Conservation (phyloP, 2,329 filamentous ascomycete species). For the Neofusicoccum sp. region DNA sequence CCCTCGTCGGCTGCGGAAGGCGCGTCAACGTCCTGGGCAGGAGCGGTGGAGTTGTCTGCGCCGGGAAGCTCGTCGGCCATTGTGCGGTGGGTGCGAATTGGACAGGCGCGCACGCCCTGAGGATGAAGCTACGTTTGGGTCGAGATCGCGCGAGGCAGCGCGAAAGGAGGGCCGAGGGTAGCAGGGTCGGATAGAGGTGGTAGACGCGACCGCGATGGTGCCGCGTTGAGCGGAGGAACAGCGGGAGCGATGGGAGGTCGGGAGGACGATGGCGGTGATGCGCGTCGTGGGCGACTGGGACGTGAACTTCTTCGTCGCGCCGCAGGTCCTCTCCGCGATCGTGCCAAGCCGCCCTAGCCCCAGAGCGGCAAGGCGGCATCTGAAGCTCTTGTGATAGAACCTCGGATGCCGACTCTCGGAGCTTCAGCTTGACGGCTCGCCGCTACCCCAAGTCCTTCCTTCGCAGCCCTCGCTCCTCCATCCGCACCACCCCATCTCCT, state of each 20-base stretch:
- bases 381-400: constrained; percentile 18
- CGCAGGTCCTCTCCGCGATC: constrained; percentile 10
- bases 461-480: not conserved
- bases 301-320: constrained; percentile 20
- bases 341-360: constrained; percentile 3
- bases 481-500: not conserved
- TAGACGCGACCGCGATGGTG: constrained; percentile 6
- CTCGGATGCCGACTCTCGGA: constrained; percentile 19
- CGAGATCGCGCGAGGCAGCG: constrained; percentile 4
- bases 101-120: constrained; percentile 25
- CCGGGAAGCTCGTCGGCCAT: constrained; percentile 37
- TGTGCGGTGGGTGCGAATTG: constrained; percentile 19
- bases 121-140: constrained; percentile 23
- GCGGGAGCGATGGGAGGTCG: constrained; percentile 4
- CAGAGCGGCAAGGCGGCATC: not conserved
- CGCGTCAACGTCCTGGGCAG: constrained; percentile 26
- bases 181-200: not conserved
- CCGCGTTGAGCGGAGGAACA: not conserved
- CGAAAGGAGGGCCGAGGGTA: not conserved
- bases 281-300: constrained; percentile 17
- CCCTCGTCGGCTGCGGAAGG: constrained; percentile 13
- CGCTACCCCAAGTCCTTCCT: not conserved
- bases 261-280: constrained; percentile 14
- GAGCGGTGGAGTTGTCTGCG: constrained; percentile 24
- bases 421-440: constrained; percentile 7